These are phyloP conservation scores for Wickerhamomyces ciferrii DNA, from an alignment of 805 yeast species.

Conservation along the genomic window DNA sequence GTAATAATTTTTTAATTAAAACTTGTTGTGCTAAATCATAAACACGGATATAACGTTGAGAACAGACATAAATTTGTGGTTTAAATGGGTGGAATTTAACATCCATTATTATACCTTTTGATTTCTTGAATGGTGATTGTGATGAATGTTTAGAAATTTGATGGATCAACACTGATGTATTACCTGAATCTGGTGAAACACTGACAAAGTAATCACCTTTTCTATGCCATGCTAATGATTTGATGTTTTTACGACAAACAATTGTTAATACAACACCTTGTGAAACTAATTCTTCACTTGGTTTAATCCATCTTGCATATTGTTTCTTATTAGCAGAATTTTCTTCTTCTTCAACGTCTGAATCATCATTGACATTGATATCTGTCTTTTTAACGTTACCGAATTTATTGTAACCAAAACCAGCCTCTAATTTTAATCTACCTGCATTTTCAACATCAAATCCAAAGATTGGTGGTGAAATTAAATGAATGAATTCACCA, in stretches of 20 bases:
- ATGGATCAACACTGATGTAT: constrained; percentile 87
- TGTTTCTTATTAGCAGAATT: constrained; percentile 37
- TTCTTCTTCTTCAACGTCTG: constrained; percentile 34
- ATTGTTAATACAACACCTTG: constrained; percentile 73
- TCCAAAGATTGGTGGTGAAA: constrained; percentile 91
- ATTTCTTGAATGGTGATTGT: constrained; percentile 91
- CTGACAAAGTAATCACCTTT: constrained; percentile 96
- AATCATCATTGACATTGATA: constrained; percentile 31
- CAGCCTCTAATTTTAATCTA: constrained; percentile 73
- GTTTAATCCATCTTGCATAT: constrained; percentile 80
- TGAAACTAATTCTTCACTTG: constrained; percentile 53
- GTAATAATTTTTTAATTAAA: constrained; percentile 76
- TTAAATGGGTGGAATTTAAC: constrained; percentile 96
- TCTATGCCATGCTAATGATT: constrained; percentile 90
- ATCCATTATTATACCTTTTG: constrained; percentile 92
- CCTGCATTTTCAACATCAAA: constrained; percentile 81
- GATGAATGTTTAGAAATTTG: constrained; percentile 92
- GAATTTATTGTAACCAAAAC: constrained; percentile 80
- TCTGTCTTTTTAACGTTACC: constrained; percentile 45
- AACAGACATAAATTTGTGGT: constrained; percentile 89
- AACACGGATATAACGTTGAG: constrained; percentile 87
- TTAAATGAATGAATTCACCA: constrained; percentile 71
- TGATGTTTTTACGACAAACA: constrained; percentile 62
- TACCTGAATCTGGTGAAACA: constrained; percentile 90
- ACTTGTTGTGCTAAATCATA: constrained; percentile 88